phyloP scores from a whole-genome alignment of 768 basidiomycete species.

The Suillus bovinus region DNA sequence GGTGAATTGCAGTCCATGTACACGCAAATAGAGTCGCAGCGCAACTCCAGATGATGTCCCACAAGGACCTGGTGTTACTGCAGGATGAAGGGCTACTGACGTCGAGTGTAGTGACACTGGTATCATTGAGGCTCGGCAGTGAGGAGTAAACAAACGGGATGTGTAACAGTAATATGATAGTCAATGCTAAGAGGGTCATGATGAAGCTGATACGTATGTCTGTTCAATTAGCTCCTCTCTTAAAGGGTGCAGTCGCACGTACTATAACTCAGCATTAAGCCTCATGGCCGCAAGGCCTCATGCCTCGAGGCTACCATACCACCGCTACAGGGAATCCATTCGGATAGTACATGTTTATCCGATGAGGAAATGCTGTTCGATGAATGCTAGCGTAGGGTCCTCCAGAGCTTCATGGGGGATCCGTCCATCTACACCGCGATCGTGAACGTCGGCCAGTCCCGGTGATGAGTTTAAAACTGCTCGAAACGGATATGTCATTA shows the following conservation, averaged over 20 bases:
- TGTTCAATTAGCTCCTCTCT: background rate
- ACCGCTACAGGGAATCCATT: too few relatives aligned
- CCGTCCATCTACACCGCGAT: too few relatives aligned
- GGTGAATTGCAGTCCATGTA: slow-evolving; percentile 33
- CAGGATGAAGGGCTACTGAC: background rate
- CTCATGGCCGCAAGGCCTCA: too few relatives aligned
- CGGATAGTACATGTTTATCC: too few relatives aligned
- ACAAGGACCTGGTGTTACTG: slow-evolving; percentile 29
- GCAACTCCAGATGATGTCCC: slow-evolving; percentile 30
- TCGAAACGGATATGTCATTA: too few relatives aligned
- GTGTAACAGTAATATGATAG: background rate
- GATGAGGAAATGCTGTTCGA: too few relatives aligned
- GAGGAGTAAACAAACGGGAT: background rate
- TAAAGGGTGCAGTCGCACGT: background rate
- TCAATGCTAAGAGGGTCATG: background rate
- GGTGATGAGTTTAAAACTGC: too few relatives aligned
- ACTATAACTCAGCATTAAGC: background rate
- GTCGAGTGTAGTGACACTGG: background rate
- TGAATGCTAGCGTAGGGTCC: too few relatives aligned
- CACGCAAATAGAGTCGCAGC: slow-evolving; percentile 31
- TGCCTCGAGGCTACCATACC: too few relatives aligned
- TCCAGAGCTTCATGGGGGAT: too few relatives aligned
- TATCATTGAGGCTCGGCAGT: background rate
- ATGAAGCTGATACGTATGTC: background rate
- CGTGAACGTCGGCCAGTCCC: too few relatives aligned